phyloP scores from a whole-genome alignment of 2,329 filamentous ascomycete species.

The Trichoderma sp. region DNA sequence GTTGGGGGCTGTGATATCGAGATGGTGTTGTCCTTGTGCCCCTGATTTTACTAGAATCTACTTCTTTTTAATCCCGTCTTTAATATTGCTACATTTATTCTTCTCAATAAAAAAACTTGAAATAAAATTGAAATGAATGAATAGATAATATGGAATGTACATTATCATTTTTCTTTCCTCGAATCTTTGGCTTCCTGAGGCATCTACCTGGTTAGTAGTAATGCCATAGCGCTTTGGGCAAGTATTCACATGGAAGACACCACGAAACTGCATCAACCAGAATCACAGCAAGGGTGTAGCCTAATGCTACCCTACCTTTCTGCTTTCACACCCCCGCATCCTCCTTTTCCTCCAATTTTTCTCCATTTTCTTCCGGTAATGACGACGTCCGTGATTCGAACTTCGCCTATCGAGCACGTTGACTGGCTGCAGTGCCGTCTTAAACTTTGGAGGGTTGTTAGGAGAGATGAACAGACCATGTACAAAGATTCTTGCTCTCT shows the following conservation, averaged over 20 bases:
- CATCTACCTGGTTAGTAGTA: background rate
- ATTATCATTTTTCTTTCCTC: no score
- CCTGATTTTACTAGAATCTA: background rate
- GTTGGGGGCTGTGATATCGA: background rate
- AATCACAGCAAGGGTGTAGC: background rate
- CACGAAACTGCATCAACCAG: background rate
- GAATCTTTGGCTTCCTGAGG: background rate
- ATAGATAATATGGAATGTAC: no score
- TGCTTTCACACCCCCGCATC: background rate
- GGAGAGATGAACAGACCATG: background rate
- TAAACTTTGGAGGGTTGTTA: background rate
- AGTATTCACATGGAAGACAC: background rate
- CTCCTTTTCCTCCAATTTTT: background rate
- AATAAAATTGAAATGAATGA: no score
- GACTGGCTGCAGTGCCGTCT: background rate
- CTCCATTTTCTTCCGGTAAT: background rate
- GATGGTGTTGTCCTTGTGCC: background rate
- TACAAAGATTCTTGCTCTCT: background rate
- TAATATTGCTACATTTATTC: no score
- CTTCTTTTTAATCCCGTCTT: background rate
- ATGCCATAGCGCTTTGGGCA: background rate
- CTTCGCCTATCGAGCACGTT: constrained; percentile 1
- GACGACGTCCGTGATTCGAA: background rate
- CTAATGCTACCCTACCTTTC: constrained; percentile 1
- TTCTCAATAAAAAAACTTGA: no score